Percentiles rank a stretch among this genome's conserved stretches.
Evolutionary conservation across 73 alveolate genomes (phyloP).

Genomic region (Paramecium tetraurelia): DNA sequence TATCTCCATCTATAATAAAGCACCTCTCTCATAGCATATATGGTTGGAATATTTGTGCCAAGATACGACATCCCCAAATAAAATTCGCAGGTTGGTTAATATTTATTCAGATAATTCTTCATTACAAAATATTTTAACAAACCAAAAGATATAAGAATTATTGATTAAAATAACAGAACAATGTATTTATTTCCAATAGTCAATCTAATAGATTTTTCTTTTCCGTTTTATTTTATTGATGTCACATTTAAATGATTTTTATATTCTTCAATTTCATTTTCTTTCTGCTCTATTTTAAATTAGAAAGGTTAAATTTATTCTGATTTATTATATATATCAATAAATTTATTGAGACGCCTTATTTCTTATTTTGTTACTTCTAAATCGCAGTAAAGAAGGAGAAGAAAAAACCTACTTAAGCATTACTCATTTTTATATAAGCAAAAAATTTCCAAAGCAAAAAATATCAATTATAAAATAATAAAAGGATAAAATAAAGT

Average conservation of each 20-base stretch:
- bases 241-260: background rate
- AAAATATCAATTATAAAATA: background rate
- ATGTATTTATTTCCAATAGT: background rate
- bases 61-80: background rate
- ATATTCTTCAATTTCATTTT: background rate
- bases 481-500: background rate
- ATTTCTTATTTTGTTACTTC: background rate
- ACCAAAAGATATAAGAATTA: background rate
- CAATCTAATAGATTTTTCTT: background rate
- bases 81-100: background rate
- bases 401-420: background rate
- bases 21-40: slow-evolving; percentile 43
- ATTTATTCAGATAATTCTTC: background rate
- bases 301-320: background rate
- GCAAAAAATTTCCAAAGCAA: background rate
- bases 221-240: background rate
- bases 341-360: background rate
- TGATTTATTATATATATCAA: background rate
- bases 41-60: slow-evolving; percentile 17
- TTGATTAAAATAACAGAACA: background rate
- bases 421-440: background rate
- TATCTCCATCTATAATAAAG: slow-evolving; percentile 14
- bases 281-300: background rate
- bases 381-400: background rate
- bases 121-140: background rate